Conservation (phyloP, 108 stramenopile species). For the Discostella pseudostelligera region DNA sequence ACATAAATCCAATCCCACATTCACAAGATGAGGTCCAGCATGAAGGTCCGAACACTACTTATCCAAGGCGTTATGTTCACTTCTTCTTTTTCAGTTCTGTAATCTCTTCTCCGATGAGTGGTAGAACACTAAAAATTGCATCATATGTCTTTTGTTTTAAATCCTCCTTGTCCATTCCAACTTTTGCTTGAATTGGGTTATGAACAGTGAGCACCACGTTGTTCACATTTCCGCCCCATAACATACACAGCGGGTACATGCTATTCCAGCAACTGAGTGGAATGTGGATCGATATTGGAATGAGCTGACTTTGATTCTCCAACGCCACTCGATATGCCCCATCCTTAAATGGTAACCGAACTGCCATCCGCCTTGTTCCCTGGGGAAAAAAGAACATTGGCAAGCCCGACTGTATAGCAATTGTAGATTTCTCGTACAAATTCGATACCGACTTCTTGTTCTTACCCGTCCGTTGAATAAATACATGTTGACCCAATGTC, state of each 20-base stretch:
- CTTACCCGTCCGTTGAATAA: slow-evolving; percentile 66
- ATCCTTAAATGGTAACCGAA: slow-evolving; percentile 80
- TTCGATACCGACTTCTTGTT: slow-evolving; percentile 54
- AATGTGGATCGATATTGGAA: slow-evolving; percentile 79
- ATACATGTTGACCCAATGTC: slow-evolving; percentile 64
- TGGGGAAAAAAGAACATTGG: slow-evolving; percentile 89
- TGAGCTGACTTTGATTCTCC: slow-evolving; percentile 51
- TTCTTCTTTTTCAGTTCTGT: slow-evolving; percentile 27
- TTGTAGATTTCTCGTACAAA: slow-evolving; percentile 68
- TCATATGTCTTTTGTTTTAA: slow-evolving; percentile 67
- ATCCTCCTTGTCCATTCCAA: slow-evolving; percentile 58
- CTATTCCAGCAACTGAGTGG: slow-evolving; percentile 74
- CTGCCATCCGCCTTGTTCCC: slow-evolving; percentile 75
- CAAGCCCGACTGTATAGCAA: slow-evolving; percentile 62
- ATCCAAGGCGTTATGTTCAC: not conserved
- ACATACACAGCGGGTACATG: slow-evolving; percentile 60
- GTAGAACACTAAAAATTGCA: slow-evolving; percentile 71
- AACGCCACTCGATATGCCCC: slow-evolving; percentile 76
- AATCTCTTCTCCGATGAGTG: slow-evolving; percentile 46
- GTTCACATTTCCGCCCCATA: slow-evolving; percentile 40
- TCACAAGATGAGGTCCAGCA: not conserved
- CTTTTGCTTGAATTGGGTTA: slow-evolving; percentile 51
- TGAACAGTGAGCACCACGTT: slow-evolving; percentile 70
- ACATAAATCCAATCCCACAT: no score
- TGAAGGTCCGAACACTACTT: not conserved